These are phyloP conservation scores for Crithidia acanthocephali DNA, from an alignment of 208 protist species.

Conservation along the genomic window DNA sequence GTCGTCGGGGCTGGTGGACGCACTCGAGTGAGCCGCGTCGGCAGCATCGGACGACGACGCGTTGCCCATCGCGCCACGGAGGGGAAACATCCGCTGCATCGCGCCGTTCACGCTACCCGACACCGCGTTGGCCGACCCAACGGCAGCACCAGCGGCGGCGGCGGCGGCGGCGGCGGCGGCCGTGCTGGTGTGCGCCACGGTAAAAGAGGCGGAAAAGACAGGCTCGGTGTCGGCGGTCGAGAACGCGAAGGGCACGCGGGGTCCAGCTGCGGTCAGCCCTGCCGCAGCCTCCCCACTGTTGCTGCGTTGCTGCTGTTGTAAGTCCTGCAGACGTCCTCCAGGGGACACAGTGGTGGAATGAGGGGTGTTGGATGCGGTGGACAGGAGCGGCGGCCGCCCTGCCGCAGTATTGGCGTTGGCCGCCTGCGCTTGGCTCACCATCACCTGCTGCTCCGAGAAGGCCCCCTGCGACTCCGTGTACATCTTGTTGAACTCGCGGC, in stretches of 20 bases:
- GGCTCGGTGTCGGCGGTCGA: background rate
- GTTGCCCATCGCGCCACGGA: conserved; percentile 15
- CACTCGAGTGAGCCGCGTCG: conserved; percentile 12
- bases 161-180: background rate
- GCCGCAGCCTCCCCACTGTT: background rate
- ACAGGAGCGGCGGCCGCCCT: background rate
- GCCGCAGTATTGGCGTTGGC: background rate
- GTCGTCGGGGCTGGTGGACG: conserved; percentile 17
- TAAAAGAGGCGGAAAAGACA: too few species aligned
- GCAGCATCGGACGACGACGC: conserved; percentile 12
- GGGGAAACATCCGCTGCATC: conserved; percentile 16
- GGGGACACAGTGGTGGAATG: background rate
- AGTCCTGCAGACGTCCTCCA: background rate
- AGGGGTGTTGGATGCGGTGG: background rate
- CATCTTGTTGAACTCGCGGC: conserved; percentile 29
- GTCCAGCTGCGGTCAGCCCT: background rate
- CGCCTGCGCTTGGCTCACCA: background rate
- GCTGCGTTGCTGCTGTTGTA: conserved; percentile 5
- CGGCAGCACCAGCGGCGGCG: background rate
- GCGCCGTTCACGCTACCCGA: background rate
- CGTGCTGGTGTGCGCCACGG: too few species aligned
- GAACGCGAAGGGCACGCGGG: background rate
- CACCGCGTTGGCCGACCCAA: background rate
- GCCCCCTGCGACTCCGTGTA: conserved; percentile 34
- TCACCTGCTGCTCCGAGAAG: conserved; percentile 33